Conservation (phyloP, 805 yeast genomes). For the Starmerella powellii region DNA sequence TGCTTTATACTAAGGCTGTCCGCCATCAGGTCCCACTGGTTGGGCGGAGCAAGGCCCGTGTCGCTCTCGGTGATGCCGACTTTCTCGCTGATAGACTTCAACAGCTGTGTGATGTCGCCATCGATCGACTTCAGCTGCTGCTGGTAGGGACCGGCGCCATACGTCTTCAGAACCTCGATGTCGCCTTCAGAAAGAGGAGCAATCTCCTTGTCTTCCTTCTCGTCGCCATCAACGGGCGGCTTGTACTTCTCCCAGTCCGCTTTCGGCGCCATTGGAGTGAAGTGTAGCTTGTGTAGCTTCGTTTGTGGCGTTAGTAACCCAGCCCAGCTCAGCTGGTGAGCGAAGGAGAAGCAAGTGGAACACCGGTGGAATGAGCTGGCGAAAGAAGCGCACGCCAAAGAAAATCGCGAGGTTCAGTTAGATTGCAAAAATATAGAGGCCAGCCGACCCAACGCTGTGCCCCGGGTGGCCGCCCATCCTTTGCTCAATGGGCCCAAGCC, state of each 20-base stretch:
- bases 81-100: constrained; percentile 80
- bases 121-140: constrained; percentile 68
- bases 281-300: background rate
- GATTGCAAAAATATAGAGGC: too few relatives aligned
- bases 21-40: constrained; percentile 93
- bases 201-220: constrained; percentile 45
- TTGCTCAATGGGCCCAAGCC: too few relatives aligned
- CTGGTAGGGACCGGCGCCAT: constrained; percentile 96
- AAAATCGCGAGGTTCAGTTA: too few relatives aligned
- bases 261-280: constrained; percentile 70
- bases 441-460: too few relatives aligned
- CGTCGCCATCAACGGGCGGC: constrained; percentile 57
- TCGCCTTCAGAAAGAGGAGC: constrained; percentile 90
- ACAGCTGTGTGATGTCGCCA: constrained; percentile 73
- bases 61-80: constrained; percentile 79
- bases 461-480: too few relatives aligned
- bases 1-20: constrained; percentile 86
- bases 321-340: too few relatives aligned
- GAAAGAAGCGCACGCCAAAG: too few relatives aligned
- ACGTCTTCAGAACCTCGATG: constrained; percentile 91
- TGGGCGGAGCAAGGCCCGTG: constrained; percentile 96
- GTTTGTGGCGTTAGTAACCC: background rate
- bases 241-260: constrained; percentile 97
- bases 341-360: too few relatives aligned
- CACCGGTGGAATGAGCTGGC: too few relatives aligned